Evolutionary conservation across 768 basidiomycete genomes (phyloP).

Genomic region (Amanita thiersii): DNA sequence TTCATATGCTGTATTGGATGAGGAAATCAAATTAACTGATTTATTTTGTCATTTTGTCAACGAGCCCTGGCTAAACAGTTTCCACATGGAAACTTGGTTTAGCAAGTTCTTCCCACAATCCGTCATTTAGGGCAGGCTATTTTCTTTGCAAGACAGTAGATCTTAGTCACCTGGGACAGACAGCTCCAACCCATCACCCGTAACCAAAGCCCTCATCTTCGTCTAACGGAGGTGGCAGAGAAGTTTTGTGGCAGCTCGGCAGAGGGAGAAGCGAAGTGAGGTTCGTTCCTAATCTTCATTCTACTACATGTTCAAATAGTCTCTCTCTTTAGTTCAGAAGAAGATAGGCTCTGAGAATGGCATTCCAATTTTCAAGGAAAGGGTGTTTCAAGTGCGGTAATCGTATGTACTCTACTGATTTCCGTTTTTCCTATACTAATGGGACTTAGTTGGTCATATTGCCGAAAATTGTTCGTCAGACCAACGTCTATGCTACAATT

Average conservation of each 20-base stretch:
- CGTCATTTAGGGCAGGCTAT: constrained; percentile 6
- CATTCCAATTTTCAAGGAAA: constrained; percentile 79
- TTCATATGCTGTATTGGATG: too few relatives aligned
- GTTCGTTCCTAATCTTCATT: constrained; percentile 6
- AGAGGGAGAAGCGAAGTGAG: constrained; percentile 68
- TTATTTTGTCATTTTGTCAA: too few relatives aligned
- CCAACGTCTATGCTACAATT: constrained; percentile 90
- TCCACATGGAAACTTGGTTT: too few relatives aligned
- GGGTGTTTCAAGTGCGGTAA: constrained; percentile 94
- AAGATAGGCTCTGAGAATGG: constrained; percentile 44
- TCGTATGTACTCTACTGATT: constrained; percentile 41
- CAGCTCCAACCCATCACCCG: constrained; percentile 26
- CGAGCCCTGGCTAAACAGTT: too few relatives aligned
- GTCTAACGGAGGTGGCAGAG: constrained; percentile 59
- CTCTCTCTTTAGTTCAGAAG: constrained; percentile 3
- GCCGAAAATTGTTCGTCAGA: constrained; percentile 88
- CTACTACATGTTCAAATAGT: constrained; percentile 1
- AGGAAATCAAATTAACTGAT: too few relatives aligned
- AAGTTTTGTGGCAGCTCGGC: constrained; percentile 56
- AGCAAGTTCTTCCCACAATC: not conserved
- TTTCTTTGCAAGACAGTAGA: not conserved
- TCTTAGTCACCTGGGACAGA: constrained; percentile 4
- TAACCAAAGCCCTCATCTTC: constrained; percentile 42
- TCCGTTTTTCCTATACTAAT: constrained; percentile 10
- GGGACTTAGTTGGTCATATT: constrained; percentile 73